Evolutionary conservation across 225 moss, liverwort and hornwort species (phyloP), one percentile per base, ranked within the genome.

Genomic region (Asterella californica): DNA sequence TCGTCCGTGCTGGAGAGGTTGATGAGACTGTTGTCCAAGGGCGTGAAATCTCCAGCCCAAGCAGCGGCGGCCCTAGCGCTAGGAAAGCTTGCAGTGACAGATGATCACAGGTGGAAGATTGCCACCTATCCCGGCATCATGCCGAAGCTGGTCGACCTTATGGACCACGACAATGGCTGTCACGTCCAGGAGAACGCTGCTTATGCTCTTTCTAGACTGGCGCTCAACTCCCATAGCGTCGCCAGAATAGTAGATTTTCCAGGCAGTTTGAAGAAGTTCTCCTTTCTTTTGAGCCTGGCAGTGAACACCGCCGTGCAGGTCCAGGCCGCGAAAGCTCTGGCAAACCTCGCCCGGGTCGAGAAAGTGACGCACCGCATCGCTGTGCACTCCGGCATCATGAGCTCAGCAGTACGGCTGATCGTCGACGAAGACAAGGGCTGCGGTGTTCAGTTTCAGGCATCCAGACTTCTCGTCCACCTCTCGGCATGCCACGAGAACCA

Each of bases 81-180:
- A 7, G 76, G 76, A 9, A 76, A 76, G 37, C 59, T 76, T 42
- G 76, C 76, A 60, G 30, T 60, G 37, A 61, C 59, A 2, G 76
- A 76, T 14, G 59, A 76, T 9, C 36, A 14, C 76, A 36, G 76
- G 8, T 33, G 21, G 30, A 76, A 76, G 42, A 76, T 76, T n/a
- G 59, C 60, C 12, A 24, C 57, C 10, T 38, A 25, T 27, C 37
- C 24, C 11, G 38, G 76, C 6, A 14, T 76, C 17, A 57, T 76
- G 59, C 29, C 59, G 10, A 76, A 27, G 30, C 21, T 76, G 33
- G 22, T 38, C 34, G 36, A 60, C 9, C 10, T 76, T 24, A 36
- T 76, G 37, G 38, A n/a, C 17, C 21, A 60, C 24, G 33, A 38
- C 6, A 36, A 60, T 37, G 38, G 6, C 18, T 24, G 2, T 59